Percentiles rank a stretch among this genome's conserved stretches.
Evolutionary conservation across 495 filamentous ascomycete genomes (phyloP).

Genomic region (Apiosordaria backusii): DNA sequence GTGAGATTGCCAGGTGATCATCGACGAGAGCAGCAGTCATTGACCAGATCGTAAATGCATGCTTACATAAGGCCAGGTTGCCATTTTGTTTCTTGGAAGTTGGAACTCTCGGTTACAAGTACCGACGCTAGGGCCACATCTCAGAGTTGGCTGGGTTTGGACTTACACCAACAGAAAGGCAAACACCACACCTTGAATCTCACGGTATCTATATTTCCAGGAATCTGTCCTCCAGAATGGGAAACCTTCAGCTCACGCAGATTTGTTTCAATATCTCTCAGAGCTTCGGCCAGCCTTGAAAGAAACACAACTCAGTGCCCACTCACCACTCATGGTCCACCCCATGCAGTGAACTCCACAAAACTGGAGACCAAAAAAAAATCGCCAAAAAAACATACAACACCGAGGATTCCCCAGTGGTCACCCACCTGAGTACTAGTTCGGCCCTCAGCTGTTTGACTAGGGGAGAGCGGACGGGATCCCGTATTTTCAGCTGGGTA

Average conservation of each 20-base stretch:
- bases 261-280: too few species aligned
- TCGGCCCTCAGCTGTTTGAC: conserved; percentile 29
- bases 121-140: not conserved
- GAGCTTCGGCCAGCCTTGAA: too few species aligned
- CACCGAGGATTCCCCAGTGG: not conserved
- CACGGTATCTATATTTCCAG: too few species aligned
- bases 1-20: not conserved
- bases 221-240: too few species aligned
- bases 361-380: too few species aligned
- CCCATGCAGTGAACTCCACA: too few species aligned
- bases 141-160: not conserved
- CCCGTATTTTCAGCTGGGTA: conserved; percentile 32
- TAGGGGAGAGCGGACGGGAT: conserved; percentile 53
- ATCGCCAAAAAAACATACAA: not conserved
- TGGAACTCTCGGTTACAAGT: not conserved
- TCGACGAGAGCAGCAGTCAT: not conserved
- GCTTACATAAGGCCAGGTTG: not conserved
- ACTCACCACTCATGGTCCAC: too few species aligned
- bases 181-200: too few species aligned
- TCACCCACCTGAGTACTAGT: not conserved
- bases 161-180: not conserved
- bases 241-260: too few species aligned
- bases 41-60: not conserved
- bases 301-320: too few species aligned
- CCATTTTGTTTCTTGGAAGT: not conserved